A percentile compares a stretch with the other conserved stretches of the same genome.
Conservation (phyloP, 228 moss, liverwort and hornwort genomes). For the Sphagnum magellanicum region DNA sequence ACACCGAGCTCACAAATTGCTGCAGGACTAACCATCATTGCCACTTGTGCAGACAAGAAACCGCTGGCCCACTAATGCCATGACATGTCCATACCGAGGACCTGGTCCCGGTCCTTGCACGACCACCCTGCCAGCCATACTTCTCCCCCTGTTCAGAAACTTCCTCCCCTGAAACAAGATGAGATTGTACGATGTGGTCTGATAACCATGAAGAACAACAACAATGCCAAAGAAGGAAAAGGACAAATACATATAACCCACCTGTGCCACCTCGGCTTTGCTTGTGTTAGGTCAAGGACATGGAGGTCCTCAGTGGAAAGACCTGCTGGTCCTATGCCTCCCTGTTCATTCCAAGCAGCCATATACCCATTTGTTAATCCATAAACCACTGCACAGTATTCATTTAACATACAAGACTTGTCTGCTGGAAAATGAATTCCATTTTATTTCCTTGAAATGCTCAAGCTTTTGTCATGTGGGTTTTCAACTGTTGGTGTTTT, state of each 20-base stretch:
- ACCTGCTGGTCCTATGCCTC: constrained; percentile 81
- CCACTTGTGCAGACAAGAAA: constrained; percentile 96
- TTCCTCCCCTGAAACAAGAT: too few relatives aligned
- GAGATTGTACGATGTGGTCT: too few relatives aligned
- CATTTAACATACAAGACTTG: too few relatives aligned
- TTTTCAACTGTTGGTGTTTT: too few relatives aligned
- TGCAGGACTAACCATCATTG: constrained; percentile 64
- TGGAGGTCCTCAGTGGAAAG: constrained; percentile 83
- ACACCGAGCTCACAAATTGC: constrained; percentile 1
- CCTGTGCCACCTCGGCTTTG: constrained; percentile 82
- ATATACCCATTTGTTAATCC: too few relatives aligned
- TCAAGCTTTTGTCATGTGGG: too few relatives aligned
- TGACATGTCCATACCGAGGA: constrained; percentile 92
- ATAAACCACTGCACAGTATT: too few relatives aligned
- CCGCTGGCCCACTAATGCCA: constrained; percentile 86
- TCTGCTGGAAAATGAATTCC: too few relatives aligned
- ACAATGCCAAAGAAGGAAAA: too few relatives aligned
- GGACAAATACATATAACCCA: neutral
- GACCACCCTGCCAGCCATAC: constrained; percentile 59
- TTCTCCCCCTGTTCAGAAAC: neutral
- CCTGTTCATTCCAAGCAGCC: constrained; percentile 19
- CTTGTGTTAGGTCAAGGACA: constrained; percentile 74
- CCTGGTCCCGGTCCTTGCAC: constrained; percentile 94
- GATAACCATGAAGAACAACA: neutral
- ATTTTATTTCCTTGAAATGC: too few relatives aligned